Base-by-base conservation (phyloP, 2,329 filamentous ascomycete species). In the Diaporthe ilicicola region DNA sequence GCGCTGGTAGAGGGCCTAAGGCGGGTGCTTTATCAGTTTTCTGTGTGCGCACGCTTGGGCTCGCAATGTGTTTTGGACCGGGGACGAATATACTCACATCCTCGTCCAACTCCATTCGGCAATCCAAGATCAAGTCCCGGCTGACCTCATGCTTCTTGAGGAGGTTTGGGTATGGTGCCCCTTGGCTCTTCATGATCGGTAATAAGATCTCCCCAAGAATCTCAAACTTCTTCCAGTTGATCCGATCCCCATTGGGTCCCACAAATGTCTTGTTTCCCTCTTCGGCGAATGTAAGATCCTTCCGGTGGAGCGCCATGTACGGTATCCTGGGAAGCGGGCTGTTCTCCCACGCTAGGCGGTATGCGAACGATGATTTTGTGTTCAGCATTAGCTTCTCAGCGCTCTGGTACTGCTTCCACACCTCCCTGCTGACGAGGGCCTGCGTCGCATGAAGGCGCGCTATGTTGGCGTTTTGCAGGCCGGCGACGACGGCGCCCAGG, bases 141-240 rank as follows among this genome's bases (percentile, higher is more conserved):
- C 93, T 89, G 67, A 88, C 86, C 71, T 95, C 92, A 76, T 92
- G 91, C 76, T 87, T 55, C 50, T 54, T 91, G 42, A 85, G 84
- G 73, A 95, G 84, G 73, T 91, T 92, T 32, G 90, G 89, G 76
- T 98, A 98, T 6, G 94, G 91, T 61, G 90, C 90, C 67, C 93
- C 93, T 81, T 98, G 95, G 77, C 95, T 97, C 82, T 92, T 92
- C 88, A 98, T 97, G 68, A 99, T 91, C 2, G 94, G 92, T 72
- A 98, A 86, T 67, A 98, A 88, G 6, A 98, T 93, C 76, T 98
- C 95, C 8, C 95, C 95, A 82, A 98, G 91, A 39, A 99, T 92
- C 81, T 98, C 95, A 77, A 98, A 99, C 79, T 99, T 99, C 82
- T 92, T 94, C 96, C 96, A 99, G 79, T 98, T 98, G 79, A 99